Evolutionary conservation across 495 filamentous ascomycete species (phyloP).

Genomic region (Daldinia bambusicola): DNA sequence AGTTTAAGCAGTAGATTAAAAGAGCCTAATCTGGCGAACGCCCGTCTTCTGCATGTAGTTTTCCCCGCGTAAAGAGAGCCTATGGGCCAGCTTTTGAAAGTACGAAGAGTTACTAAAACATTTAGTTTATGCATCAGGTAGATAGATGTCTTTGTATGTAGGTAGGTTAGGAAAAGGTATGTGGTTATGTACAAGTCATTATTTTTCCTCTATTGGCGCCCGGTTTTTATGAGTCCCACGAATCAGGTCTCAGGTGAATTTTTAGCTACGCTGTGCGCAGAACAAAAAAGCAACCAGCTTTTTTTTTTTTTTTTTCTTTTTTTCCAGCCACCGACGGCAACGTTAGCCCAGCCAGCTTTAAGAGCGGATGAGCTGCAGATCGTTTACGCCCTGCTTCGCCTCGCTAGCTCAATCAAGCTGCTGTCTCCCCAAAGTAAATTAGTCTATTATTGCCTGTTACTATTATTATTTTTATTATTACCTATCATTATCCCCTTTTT

Average conservation of each 20-base stretch:
- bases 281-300: constrained; percentile 13
- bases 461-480: not conserved
- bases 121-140: not conserved
- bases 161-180: not conserved
- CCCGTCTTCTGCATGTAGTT: constrained; percentile 9
- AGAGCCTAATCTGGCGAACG: not conserved
- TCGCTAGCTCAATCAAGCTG: constrained; percentile 26
- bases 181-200: not conserved
- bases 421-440: constrained; percentile 15
- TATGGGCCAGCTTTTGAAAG: not conserved
- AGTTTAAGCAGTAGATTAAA: constrained; percentile 3
- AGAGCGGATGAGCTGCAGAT: constrained; percentile 34
- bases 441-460: not conserved
- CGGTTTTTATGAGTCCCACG: constrained; percentile 14
- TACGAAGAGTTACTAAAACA: constrained; percentile 5
- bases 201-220: constrained; percentile 4
- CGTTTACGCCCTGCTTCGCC: constrained; percentile 32
- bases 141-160: not conserved
- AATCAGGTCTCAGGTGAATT: constrained; percentile 36
- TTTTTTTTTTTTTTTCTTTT: too few species aligned
- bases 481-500: constrained; percentile 7
- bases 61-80: constrained; percentile 7
- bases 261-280: not conserved
- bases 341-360: constrained; percentile 9
- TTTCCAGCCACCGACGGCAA: constrained; percentile 42